Evolutionary conservation across 139 green algal species (phyloP), one percentile per base, ranked within the genome.

Genomic region (Parachlorella kessleri): DNA sequence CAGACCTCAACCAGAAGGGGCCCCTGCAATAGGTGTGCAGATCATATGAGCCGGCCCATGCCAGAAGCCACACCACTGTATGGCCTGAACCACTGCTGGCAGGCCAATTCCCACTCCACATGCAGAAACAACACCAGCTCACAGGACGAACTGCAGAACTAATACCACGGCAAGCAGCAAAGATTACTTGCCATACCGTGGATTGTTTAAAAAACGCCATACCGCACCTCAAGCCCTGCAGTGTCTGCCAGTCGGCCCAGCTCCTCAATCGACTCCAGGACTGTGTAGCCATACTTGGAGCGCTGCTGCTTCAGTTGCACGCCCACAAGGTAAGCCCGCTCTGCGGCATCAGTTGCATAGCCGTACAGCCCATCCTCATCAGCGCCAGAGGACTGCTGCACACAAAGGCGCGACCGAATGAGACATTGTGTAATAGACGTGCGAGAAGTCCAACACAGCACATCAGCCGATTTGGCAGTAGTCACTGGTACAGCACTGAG

Each of bases 241-340:
- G 96, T 96, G 33, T 97, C 88, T 37, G 93, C 92, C 67, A 99
- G 90, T 53, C 93, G 79, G 4, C 82, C 92, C 36, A 99, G 88
- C 89, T 99, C 96, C 40, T 94, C 89, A 38, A 99, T 74, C 0
- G 89, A 96, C 67, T 98, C 96, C 1, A 94, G 64, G 0, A 97
- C 83, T 30, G 68, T 84, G 83, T 94, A 96, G 5, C 68, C 78
- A 33, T 81, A 66, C 75, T 55, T 69, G 42, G 30, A 32, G 10
- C 38, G 39, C 74, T 73, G 74, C 66, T 69, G 33, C 76, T 81
- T 81, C 6, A 70, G 76, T 37, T 70, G 53, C 53, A 81, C 76
- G 0, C 68, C 76, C 6, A 81, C 76, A 3, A 81, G 68, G 68
- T 70, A 81, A 38, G 67, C 76, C 0, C 76, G 76, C 53, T 81